Base-by-base conservation (phyloP, 495 filamentous ascomycete species). In the Tuber calosporum region DNA sequence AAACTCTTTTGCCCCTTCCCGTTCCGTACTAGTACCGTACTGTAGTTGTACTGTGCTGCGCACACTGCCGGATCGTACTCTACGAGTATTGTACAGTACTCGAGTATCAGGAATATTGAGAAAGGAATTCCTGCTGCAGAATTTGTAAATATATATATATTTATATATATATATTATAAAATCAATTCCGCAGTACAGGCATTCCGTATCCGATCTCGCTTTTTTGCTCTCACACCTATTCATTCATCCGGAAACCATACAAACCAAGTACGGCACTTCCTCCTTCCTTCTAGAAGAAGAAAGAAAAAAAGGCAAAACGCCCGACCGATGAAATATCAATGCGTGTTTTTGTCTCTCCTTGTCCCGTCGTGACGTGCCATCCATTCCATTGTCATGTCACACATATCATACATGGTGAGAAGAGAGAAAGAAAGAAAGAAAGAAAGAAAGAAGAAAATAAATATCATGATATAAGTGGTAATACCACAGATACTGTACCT, bases 31-130 rank as follows among this genome's bases (percentile, higher is more conserved):
- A 73, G 70, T 66, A 53, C 69, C 69, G 43, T 68, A 67, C 74
- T 66, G 67, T 76, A 43, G 40, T 45, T 20, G 75, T 76, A 76
- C n/a, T n/a, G n/a, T n/a, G n/a, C n/a, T n/a, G n/a, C n/a, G n/a
- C n/a, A n/a, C n/a, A n/a, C 39, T 9, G 39, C 1, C 6, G 39
- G 39, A 40, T 11, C 7, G 39, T 40, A 40, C 70, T 58, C n/a
- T n/a, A n/a, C n/a, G n/a, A n/a, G n/a, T n/a, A n/a, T n/a, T n/a
- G n/a, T n/a, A n/a, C n/a, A n/a, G n/a, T n/a, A n/a, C n/a, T n/a
- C n/a, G n/a, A n/a, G 48, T 67, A 42, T 76, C 74, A 15, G 70
- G 69, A 68, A 20, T 73, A 73, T 78, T 73, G 74, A 77, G 73
- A 78, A 53, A 77, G 67, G 11, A 48, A 76, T 53, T 22, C 26